phyloP scores from a whole-genome alignment of 2,329 filamentous ascomycete genomes.

The Gliomastix tumulicola region DNA sequence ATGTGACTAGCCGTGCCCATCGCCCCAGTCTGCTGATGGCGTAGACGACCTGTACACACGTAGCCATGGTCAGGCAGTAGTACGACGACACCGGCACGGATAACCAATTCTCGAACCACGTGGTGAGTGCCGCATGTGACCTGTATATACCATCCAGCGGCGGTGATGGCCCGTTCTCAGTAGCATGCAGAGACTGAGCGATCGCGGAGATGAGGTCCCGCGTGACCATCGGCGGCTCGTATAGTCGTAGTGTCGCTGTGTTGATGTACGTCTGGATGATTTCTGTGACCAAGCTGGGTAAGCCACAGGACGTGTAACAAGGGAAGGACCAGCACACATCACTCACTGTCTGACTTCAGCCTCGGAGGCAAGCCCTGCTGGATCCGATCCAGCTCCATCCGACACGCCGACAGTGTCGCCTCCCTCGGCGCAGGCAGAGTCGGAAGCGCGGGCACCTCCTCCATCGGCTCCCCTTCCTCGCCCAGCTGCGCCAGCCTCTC shows the following conservation, averaged over 20 bases:
- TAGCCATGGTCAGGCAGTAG: constrained; percentile 36
- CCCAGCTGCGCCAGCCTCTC: too few relatives aligned
- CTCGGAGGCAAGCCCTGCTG: constrained; percentile 22
- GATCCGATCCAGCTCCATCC: constrained; percentile 35
- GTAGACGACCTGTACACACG: constrained; percentile 39
- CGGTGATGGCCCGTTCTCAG: constrained; percentile 27
- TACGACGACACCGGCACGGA: constrained; percentile 32
- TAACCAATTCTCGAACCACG: constrained; percentile 43
- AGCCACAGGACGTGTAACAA: background rate
- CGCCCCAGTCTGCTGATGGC: constrained; percentile 42
- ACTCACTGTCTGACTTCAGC: constrained; percentile 30
- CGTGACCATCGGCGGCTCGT: constrained; percentile 43
- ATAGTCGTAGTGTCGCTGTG: constrained; percentile 33
- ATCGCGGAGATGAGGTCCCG: constrained; percentile 30
- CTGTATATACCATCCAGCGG: constrained; percentile 43
- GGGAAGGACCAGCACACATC: background rate
- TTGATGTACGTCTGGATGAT: constrained; percentile 31
- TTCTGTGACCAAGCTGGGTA: constrained; percentile 14
- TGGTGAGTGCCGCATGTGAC: constrained; percentile 36
- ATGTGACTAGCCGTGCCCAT: constrained; percentile 39
- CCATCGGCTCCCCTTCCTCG: too few relatives aligned
- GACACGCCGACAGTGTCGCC: too few relatives aligned
- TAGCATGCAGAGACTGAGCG: constrained; percentile 31
- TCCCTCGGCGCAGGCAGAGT: too few relatives aligned
- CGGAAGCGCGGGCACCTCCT: too few relatives aligned